Percentiles rank a stretch among this genome's conserved stretches.
Evolutionary conservation across 768 basidiomycete genomes (phyloP).

Genomic region (Hirschioporus abietinus): DNA sequence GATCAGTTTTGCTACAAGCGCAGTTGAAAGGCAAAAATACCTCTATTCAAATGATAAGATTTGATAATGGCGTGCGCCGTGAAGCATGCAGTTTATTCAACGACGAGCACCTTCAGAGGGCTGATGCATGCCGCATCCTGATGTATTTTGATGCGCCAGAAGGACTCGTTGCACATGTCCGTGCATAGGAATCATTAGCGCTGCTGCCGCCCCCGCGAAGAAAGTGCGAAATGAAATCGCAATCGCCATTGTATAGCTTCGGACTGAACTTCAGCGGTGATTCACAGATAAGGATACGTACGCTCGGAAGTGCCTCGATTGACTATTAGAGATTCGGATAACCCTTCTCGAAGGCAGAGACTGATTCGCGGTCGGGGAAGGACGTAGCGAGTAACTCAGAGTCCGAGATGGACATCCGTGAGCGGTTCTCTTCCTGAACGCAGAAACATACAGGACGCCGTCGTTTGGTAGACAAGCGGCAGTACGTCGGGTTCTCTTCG

Average conservation of each 20-base stretch:
- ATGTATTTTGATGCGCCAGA: too few relatives aligned
- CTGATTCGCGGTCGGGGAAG: background rate
- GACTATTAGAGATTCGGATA: background rate
- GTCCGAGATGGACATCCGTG: background rate
- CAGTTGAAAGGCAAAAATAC: too few relatives aligned
- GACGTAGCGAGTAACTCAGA: background rate
- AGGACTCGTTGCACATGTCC: background rate
- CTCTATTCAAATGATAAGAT: too few relatives aligned
- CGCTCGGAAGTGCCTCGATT: background rate
- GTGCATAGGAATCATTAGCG: background rate
- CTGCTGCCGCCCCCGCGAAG: background rate
- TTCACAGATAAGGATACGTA: background rate
- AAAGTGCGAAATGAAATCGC: background rate
- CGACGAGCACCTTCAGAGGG: too few relatives aligned
- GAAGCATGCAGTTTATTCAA: too few relatives aligned
- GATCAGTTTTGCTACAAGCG: too few relatives aligned
- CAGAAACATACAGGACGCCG: background rate
- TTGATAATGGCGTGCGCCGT: too few relatives aligned
- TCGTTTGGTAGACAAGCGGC: background rate
- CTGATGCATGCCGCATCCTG: too few relatives aligned
- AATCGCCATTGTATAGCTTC: background rate
- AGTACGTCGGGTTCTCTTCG: background rate
- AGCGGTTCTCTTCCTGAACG: background rate
- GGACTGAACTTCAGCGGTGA: background rate
- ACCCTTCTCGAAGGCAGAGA: background rate